Evolutionary conservation across 2,329 filamentous ascomycete species (phyloP), one percentile per base, ranked within the genome.

Genomic region (Purpureocillium takamizusanense): DNA sequence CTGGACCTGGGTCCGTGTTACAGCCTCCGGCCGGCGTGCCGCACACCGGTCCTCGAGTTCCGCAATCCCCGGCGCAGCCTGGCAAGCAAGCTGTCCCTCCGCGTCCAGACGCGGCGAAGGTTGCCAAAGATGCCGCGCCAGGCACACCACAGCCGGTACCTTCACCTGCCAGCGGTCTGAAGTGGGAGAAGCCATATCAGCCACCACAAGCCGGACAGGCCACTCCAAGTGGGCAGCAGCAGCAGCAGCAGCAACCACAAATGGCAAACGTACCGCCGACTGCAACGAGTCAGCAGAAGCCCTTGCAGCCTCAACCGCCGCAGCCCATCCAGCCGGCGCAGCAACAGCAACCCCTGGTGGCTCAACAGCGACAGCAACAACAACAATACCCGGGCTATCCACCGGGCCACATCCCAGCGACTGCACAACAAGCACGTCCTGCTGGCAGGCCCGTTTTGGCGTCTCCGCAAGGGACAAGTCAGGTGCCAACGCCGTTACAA

Each of bases 131-230:
- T 15, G 45, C 42, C 3, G 41, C 42, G n/a, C 21, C 21, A 10
- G 39, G 45, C 14, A 38, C 49, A 6, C 41, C 49, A n/a, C 52
- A 51, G 31, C 36, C 46, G 23, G 17, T 44, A 4, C 45, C 51
- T 7, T 49, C 52, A 25, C 46, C 46, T 29, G 48, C 50, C 16
- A 52, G 53, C 7, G 42, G 49, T 28, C 41, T 63, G 14, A 65
- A 65, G 39, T 65, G 62, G 62, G 62, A 65, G 46, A 63, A 61
- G 46, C 60, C 63, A 10, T 63, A 65, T 42, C 61, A 63, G 39
- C 61, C 61, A 31, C 53, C 53, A 3, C 51, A 52, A 10, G 18
- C 50, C 15, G 39, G 47, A 32, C 52, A 51, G 16, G 43, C 49
- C 7, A 51, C 52, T 6, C 42, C 50, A 15, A 39, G 51, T 27